Conservation (phyloP, 2,329 filamentous ascomycete genomes). For the Fusarium equiseti region DNA sequence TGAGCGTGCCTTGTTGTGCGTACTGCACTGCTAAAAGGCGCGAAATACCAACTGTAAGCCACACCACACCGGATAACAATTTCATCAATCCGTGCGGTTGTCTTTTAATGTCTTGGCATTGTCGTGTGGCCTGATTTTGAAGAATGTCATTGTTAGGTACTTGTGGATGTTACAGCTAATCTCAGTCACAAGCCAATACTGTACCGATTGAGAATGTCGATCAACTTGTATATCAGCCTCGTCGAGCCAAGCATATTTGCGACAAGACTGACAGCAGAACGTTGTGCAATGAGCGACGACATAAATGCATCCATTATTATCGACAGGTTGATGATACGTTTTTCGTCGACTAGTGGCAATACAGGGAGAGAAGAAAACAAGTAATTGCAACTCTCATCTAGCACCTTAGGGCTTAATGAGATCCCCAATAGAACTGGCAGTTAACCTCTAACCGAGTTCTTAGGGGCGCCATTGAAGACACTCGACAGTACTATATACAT, state of each 20-base stretch:
- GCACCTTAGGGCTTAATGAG: constrained; percentile 10
- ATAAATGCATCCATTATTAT: background rate
- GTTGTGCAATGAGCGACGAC: background rate
- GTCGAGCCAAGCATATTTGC: background rate
- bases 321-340: background rate
- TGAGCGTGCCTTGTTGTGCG: background rate
- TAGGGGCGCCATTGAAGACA: constrained; percentile 28
- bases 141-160: constrained; percentile 35
- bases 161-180: constrained; percentile 11
- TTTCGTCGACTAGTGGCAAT: background rate
- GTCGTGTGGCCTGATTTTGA: constrained; percentile 41
- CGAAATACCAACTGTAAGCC: constrained; percentile 41
- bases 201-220: background rate
- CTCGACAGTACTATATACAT: background rate
- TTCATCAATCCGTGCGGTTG: constrained; percentile 26
- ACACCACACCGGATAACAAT: constrained; percentile 36
- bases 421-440: constrained; percentile 17
- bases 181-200: background rate
- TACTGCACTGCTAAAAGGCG: constrained; percentile 28
- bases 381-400: constrained; percentile 6
- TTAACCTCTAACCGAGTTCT: constrained; percentile 20
- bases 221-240: constrained; percentile 28
- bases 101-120: constrained; percentile 31
- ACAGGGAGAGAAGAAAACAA: constrained; percentile 13
- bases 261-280: constrained; percentile 28